These are phyloP conservation scores for Porphyridium purpureum DNA, from an alignment of 23 red algal species.

Conservation along the genomic window DNA sequence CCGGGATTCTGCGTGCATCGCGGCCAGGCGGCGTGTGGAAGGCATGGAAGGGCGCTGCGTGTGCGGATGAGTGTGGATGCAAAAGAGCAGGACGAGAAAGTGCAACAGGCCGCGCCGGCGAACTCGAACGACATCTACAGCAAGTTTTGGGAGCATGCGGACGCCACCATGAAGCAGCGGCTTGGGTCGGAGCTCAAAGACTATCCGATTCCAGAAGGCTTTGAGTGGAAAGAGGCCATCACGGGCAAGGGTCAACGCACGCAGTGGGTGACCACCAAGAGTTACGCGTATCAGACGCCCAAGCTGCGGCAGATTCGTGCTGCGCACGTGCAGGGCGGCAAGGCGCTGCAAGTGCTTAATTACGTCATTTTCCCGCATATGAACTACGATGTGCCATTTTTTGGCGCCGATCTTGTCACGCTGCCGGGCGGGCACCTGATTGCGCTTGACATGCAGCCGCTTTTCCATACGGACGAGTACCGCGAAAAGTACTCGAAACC, in stretches of 20 bases:
- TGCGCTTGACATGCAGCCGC: conserved; percentile 90
- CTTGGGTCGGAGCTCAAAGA: conserved; percentile 30
- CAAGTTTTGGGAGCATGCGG: conserved; percentile 67
- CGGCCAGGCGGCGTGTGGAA: not conserved
- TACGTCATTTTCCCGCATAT: conserved; percentile 82
- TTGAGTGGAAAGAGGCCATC: conserved; percentile 61
- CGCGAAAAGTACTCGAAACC: conserved; percentile 22
- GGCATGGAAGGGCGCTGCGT: not conserved
- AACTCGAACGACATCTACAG: conserved; percentile 56
- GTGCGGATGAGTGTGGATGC: not conserved
- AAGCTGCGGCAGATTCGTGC: conserved; percentile 84
- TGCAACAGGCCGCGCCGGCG: not conserved
- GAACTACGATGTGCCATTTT: conserved; percentile 79
- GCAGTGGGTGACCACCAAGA: conserved; percentile 27
- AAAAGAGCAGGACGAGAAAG: not conserved
- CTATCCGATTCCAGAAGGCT: conserved; percentile 78
- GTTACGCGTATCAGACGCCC: conserved; percentile 58
- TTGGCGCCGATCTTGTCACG: conserved; percentile 88
- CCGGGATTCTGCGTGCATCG: not conserved
- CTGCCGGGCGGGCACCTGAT: conserved; percentile 88
- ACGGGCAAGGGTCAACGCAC: conserved; percentile 80
- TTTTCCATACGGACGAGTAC: conserved; percentile 76
- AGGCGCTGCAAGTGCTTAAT: conserved; percentile 76
- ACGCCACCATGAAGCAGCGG: conserved; percentile 24
- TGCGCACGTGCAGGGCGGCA: conserved; percentile 77